Conservation (phyloP, 768 basidiomycete genomes). For the Coprinellus aureogranulatus region DNA sequence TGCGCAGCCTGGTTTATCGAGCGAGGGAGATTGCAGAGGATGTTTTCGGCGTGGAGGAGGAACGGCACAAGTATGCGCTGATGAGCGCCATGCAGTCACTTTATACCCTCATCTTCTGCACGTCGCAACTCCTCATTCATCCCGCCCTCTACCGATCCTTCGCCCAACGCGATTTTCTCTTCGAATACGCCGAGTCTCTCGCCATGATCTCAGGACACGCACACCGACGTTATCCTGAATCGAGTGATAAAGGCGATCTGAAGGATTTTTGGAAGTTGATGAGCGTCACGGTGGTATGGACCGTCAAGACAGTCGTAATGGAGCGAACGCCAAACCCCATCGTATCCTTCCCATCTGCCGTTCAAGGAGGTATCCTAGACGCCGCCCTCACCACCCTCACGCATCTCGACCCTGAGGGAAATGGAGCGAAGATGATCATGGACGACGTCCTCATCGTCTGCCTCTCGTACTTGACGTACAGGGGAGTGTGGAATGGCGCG, state of each 20-base stretch:
- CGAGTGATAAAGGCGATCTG: background rate
- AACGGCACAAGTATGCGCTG: background rate
- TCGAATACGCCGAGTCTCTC: background rate
- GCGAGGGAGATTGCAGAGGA: too few relatives aligned
- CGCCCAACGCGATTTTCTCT: background rate
- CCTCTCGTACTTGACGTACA: background rate
- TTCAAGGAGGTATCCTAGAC: background rate
- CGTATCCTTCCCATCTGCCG: background rate
- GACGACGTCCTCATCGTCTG: background rate
- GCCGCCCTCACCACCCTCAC: background rate
- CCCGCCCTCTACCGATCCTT: background rate
- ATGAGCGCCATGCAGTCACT: background rate
- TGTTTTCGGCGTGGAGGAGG: too few relatives aligned
- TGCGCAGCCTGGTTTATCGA: too few relatives aligned
- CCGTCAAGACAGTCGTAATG: background rate
- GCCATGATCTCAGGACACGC: background rate
- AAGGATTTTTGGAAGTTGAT: background rate
- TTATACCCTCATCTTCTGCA: background rate
- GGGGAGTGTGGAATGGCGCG: background rate
- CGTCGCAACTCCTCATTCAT: background rate
- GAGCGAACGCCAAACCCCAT: background rate
- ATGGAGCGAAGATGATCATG: background rate
- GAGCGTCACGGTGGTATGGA: background rate
- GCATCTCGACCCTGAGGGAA: background rate
- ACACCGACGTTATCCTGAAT: background rate